Base-by-base conservation (phyloP, 2,329 filamentous ascomycete species). In the Sarocladium strictum region DNA sequence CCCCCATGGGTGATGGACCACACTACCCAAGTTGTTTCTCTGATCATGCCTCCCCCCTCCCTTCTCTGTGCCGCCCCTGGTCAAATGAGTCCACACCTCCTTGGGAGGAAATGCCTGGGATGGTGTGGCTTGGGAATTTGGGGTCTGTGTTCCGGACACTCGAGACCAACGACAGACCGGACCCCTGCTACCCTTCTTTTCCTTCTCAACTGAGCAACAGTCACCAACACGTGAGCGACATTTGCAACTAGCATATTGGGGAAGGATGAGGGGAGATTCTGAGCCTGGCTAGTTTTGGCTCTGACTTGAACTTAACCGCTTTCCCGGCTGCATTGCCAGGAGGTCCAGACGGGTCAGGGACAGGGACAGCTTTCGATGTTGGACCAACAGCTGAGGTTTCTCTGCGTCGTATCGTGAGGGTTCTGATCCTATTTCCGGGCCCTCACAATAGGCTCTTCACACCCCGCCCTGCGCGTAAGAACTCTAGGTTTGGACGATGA, bases 41-140 rank as follows among this genome's bases (percentile, higher is more conserved):
- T 35, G 47, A 29, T 35, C 47, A 35, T 47, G 43, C 21, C 43
- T 24, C 11, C 40, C 40, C n/a, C 37, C 37, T n/a, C 40, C 40
- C 21, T 43, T 43, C 24, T 51, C 27, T 35, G 47, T 51, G 47
- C 47, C 47, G 29, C 17, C 47, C 47, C 47, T 19, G 29, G 47
- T 51, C 47, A 15, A n/a, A 35, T 14, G 43, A 33, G 35, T 35
- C 47, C 47, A 51, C 47, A 51, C 47, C 47, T 35, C 27, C 29
- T 35, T 32, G n/a, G 38, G 14, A 43, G 21, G 38, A 21, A 23
- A 35, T 17, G 17, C 47, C 21, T 32, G 47, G 23, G 17, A 51
- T 49, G 43, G 43, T 38, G 43, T 49, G 43, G 43, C 43, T 49
- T 49, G 23, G 43, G 43, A 49, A 49, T 7, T 51, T 51, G 47